Base-by-base conservation (phyloP, 257 asterid species). In the Solanum gandarillasii region DNA sequence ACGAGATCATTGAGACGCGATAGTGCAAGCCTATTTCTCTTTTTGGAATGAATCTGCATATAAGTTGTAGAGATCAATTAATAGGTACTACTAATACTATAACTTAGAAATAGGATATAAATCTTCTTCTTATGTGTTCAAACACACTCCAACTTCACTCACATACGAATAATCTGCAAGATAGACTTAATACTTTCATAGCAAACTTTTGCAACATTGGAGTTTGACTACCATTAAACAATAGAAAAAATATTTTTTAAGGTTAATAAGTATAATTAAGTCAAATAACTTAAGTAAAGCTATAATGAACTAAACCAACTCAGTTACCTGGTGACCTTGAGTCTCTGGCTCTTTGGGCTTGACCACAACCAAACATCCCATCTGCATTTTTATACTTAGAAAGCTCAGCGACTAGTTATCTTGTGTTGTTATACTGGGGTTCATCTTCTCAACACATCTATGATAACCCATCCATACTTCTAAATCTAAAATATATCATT, bases 1-100 rank as follows among this genome's bases (percentile, higher is more conserved):
- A 1, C 16, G 29, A n/a, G 18, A 65, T 65, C 0, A 10, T n/a
- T 65, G 32, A 65, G 4, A n/a, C 18, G 0, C 0, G 32, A 65
- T 62, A 60, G 70, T 21, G 7, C 29, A 62, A 9, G 70, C 70
- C 70, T 62, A 23, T 23, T 62, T 62, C 70, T 62, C 70, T 62
- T 62, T 23, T 23, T 62, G 0, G 29, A 62, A 62, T 62, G 70
- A 62, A 9, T 23, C 2, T 62, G 14, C 70, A 0, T 62, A 62
- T 62, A 23, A 62, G 31, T 62, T 62, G 70, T 62, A 62, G 70
- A 23, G 14, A 62, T 62, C 27, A 23, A 62, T 23, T 62, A 62
- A 0, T 23, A 62, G 70, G 0, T 62, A 62, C 31, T 62, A 62
- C 27, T 10, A 65, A n/a, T 65, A 65, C n/a, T 65, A n/a, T 65